Conservation (phyloP, 345 rosid genomes). For the Lepidium aucheri region DNA sequence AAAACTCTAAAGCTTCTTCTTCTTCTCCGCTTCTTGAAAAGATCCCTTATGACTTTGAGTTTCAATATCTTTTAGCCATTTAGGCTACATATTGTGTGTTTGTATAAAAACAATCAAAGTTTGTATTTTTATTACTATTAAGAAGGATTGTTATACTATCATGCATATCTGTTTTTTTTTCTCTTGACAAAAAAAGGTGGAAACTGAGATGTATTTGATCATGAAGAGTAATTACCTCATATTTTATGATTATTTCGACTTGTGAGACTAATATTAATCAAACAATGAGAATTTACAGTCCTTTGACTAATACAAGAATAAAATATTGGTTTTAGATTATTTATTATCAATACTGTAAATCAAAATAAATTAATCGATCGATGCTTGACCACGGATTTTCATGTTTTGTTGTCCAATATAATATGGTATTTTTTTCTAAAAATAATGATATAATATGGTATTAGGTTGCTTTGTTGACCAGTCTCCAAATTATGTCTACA, state of each 20-base stretch:
- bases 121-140: background rate
- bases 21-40: slow-evolving; percentile 45
- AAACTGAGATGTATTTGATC: background rate
- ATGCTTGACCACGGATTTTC: background rate
- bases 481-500: slow-evolving; percentile 1
- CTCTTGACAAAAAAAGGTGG: too few relatives aligned
- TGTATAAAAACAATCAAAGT: background rate
- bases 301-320: too few relatives aligned
- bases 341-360: background rate
- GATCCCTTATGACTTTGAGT: slow-evolving; percentile 75
- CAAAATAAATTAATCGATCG: background rate
- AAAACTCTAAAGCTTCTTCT: slow-evolving; percentile 34
- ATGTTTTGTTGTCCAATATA: background rate
- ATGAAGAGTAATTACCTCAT: background rate
- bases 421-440: background rate
- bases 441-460: background rate
- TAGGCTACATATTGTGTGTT: slow-evolving; percentile 20
- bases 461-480: slow-evolving; percentile 24
- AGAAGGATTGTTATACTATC: background rate
- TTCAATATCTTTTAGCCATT: slow-evolving; percentile 73
- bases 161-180: background rate
- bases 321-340: too few relatives aligned
- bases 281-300: background rate
- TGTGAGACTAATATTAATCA: background rate
- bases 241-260: background rate